A percentile compares a stretch with the other conserved stretches of the same genome.
Evolutionary conservation across 768 basidiomycete species (phyloP).

Genomic region (Lactarius psammicola): DNA sequence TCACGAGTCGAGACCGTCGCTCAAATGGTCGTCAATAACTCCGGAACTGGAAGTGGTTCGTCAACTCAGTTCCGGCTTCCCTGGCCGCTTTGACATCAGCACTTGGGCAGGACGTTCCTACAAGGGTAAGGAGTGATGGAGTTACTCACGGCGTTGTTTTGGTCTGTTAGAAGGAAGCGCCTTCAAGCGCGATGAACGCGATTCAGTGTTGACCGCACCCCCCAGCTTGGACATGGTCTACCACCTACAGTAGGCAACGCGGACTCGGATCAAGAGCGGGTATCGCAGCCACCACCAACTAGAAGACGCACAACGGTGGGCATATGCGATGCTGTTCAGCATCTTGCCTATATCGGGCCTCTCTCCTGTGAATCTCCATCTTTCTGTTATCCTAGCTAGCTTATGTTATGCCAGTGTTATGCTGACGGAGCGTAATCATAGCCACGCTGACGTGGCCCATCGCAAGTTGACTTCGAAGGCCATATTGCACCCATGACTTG

Average conservation of each 20-base stretch:
- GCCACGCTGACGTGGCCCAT: background rate
- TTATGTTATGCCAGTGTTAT: background rate
- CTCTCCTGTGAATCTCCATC: background rate
- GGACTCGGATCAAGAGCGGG: background rate
- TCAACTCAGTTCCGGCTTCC: background rate
- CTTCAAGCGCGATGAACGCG: background rate
- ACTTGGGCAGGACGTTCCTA: background rate
- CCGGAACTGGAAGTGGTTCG: too few species aligned
- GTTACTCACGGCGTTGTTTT: background rate
- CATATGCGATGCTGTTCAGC: too few species aligned
- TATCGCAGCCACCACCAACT: background rate
- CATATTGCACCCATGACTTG: background rate
- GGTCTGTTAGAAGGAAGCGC: too few species aligned
- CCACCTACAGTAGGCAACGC: background rate
- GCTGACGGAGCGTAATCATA: background rate
- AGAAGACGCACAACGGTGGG: too few species aligned
- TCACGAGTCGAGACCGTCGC: too few species aligned
- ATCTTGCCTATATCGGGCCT: background rate
- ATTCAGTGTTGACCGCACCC: background rate
- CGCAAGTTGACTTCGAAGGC: background rate
- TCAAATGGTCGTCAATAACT: too few species aligned
- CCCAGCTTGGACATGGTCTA: too few species aligned
- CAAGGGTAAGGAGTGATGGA: background rate
- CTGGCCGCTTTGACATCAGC: background rate
- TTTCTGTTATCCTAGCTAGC: background rate